Evolutionary conservation across 306 rosid species (phyloP), one percentile per base, ranked within the genome.

Genomic region (Myrica gale): DNA sequence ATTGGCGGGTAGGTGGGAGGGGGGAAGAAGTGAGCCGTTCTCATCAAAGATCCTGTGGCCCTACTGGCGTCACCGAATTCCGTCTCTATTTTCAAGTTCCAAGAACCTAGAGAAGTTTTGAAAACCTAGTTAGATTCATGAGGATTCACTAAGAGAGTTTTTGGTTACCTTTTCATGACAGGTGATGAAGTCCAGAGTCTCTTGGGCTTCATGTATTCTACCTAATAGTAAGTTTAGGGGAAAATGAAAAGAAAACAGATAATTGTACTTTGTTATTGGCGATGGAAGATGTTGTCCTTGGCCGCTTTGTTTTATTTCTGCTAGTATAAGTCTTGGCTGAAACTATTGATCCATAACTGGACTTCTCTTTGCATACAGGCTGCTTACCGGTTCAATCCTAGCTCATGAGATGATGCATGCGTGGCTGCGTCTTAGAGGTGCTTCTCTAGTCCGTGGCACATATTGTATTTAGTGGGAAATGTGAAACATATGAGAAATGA

Each of bases 321-420:
- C 19, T 13, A 62, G 46, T 0, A 12, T 32, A 37, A 39, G 15
- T 62, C 44, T 62, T 65, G 70, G 11, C 50, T 9, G 41, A 70
- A 48, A 51, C 6, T 17, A 53, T 44, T 48, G 8, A 44, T 79
- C 17, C 46, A 13, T 76, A 67, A 74, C 72, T 5, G 71, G 67
- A 72, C 51, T 62, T 41, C 12, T 79, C 39, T 17, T 12, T 78
- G 23, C 21, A 6, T 78, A 26, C 84, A 96, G 99, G 80, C 87
- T 92, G 85, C 96, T 96, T 75, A 96, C 98, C 0, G 99, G 99
- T 56, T 89, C 99, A 2, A 96, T 96, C 79, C 90, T 96, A 55
- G 98, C 99, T 39, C 99, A 96, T 54, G 99, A 96, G 86, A 89
- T 96, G 97, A 96, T 96, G 99, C 99, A 96, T 76, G 99, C 99